Evolutionary conservation across 2,329 filamentous ascomycete genomes (phyloP).

Genomic region (Metarhizium rileyi): DNA sequence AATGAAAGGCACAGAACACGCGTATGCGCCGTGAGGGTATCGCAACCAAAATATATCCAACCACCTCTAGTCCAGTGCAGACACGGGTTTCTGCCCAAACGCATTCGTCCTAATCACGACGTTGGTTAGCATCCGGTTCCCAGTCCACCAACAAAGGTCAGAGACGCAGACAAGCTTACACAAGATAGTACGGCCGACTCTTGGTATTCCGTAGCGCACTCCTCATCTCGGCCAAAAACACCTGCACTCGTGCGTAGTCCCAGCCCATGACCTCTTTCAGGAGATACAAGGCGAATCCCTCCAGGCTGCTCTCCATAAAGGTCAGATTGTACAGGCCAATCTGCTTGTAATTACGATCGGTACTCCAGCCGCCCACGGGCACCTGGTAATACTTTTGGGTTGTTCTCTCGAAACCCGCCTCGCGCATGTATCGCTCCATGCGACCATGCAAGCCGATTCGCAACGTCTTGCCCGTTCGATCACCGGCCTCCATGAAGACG

Average conservation of each 20-base stretch:
- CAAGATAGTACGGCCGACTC: constrained; percentile 14
- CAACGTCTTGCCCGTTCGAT: constrained; percentile 15
- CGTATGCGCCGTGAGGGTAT: background rate
- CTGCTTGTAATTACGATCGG: constrained; percentile 8
- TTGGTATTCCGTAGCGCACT: constrained; percentile 12
- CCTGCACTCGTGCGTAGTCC: constrained; percentile 14
- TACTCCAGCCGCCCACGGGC: constrained; percentile 10
- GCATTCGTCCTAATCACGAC: constrained; percentile 8
- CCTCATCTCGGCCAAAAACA: constrained; percentile 17
- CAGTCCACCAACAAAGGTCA: background rate
- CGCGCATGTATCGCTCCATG: constrained; percentile 14
- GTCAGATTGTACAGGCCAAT: constrained; percentile 14
- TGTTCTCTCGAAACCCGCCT: constrained; percentile 14
- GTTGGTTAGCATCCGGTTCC: background rate
- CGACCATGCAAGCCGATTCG: constrained; percentile 11
- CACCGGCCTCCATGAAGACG: constrained; percentile 15
- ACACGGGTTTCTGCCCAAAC: constrained; percentile 7
- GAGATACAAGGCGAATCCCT: constrained; percentile 19
- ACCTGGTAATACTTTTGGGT: constrained; percentile 9
- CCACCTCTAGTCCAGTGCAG: background rate
- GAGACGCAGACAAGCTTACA: constrained; percentile 10
- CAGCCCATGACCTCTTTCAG: constrained; percentile 19
- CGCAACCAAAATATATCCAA: background rate
- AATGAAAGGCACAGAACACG: background rate
- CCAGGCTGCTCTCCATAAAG: constrained; percentile 17